These are phyloP conservation scores for Ceratocystis destructans DNA, from an alignment of 2,329 filamentous ascomycete species.

Conservation along the genomic window DNA sequence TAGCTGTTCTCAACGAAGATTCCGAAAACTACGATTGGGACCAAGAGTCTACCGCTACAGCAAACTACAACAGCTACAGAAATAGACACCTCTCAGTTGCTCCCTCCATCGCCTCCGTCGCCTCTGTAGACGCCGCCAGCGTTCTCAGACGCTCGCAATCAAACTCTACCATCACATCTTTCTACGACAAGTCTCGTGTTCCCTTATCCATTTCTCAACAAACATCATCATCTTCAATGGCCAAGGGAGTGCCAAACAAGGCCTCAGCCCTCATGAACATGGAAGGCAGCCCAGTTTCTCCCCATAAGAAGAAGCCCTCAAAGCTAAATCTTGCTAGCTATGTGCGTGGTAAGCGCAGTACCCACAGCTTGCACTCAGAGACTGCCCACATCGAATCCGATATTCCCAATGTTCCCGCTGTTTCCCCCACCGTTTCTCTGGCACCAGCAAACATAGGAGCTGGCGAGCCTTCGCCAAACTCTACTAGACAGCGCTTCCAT, in stretches of 20 bases:
- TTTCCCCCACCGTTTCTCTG: slow-evolving; percentile 33
- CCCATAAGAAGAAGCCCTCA: slow-evolving; percentile 32
- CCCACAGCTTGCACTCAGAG: slow-evolving; percentile 26
- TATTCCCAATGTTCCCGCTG: slow-evolving; percentile 27
- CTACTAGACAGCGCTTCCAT: slow-evolving; percentile 15
- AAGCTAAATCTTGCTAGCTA: slow-evolving; percentile 34
- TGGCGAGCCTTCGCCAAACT: slow-evolving; percentile 9
- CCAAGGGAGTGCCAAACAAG: slow-evolving; percentile 39
- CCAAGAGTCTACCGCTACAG: slow-evolving; percentile 8
- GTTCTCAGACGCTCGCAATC: slow-evolving; percentile 36
- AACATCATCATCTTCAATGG: slow-evolving; percentile 45
- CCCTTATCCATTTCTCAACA: slow-evolving; percentile 46
- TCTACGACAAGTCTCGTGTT: slow-evolving; percentile 43
- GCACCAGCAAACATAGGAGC: slow-evolving; percentile 22
- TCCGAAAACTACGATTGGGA: slow-evolving; percentile 16
- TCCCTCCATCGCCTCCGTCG: slow-evolving; percentile 20
- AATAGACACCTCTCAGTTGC: slow-evolving; percentile 12
- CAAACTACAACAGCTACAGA: slow-evolving; percentile 11
- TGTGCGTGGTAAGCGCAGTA: slow-evolving; percentile 23
- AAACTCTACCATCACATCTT: slow-evolving; percentile 41
- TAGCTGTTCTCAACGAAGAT: slow-evolving; percentile 16
- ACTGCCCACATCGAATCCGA: slow-evolving; percentile 25
- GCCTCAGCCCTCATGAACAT: slow-evolving; percentile 35
- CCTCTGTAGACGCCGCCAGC: slow-evolving; percentile 31
- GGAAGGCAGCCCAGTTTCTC: slow-evolving; percentile 25